Percentiles rank a stretch among this genome's conserved stretches.
phyloP scores from a whole-genome alignment of 2,329 filamentous ascomycete species.

The Periconia digitata region DNA sequence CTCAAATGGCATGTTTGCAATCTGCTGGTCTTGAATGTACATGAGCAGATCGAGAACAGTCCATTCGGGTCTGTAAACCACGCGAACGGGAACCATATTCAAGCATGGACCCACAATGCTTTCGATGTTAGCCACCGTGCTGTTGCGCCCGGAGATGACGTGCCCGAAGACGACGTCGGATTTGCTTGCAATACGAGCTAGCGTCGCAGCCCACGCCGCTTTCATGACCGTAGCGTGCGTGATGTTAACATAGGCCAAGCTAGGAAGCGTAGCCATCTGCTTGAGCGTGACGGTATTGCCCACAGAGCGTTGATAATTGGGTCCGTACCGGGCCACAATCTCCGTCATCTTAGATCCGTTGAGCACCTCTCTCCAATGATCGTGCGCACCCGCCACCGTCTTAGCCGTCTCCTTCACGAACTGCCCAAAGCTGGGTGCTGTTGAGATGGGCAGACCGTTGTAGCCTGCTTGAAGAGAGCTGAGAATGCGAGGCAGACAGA shows the following conservation, averaged over 20 bases:
- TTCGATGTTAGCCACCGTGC: slow-evolving; percentile 38
- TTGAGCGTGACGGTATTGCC: slow-evolving; percentile 32
- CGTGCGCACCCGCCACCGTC: slow-evolving; percentile 28
- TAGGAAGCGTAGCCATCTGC: slow-evolving; percentile 22
- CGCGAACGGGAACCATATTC: slow-evolving; percentile 47
- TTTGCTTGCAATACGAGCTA: slow-evolving; percentile 41
- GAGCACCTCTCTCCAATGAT: slow-evolving; percentile 35
- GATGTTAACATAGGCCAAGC: slow-evolving; percentile 32
- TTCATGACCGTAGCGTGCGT: slow-evolving; percentile 49
- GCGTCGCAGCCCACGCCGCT: slow-evolving; percentile 48
- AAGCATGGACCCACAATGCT: slow-evolving; percentile 46
- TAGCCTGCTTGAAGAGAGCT: slow-evolving; percentile 31
- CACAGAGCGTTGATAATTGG: slow-evolving; percentile 34
- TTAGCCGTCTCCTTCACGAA: slow-evolving; percentile 34
- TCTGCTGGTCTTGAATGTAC: slow-evolving; percentile 48
- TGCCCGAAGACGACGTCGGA: slow-evolving; percentile 48
- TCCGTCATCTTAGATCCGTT: slow-evolving; percentile 38
- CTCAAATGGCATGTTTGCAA: slow-evolving; percentile 41
- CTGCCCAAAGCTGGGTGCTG: slow-evolving; percentile 33
- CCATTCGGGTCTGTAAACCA: slow-evolving; percentile 34
- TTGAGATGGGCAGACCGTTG: slow-evolving; percentile 34
- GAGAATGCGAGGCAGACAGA: slow-evolving; percentile 34
- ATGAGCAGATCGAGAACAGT: slow-evolving; percentile 44
- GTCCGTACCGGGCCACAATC: slow-evolving; percentile 35
- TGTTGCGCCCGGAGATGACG: slow-evolving; percentile 46